Base-by-base conservation (phyloP, 495 filamentous ascomycete genomes). In the Xylaria flabelliformis region DNA sequence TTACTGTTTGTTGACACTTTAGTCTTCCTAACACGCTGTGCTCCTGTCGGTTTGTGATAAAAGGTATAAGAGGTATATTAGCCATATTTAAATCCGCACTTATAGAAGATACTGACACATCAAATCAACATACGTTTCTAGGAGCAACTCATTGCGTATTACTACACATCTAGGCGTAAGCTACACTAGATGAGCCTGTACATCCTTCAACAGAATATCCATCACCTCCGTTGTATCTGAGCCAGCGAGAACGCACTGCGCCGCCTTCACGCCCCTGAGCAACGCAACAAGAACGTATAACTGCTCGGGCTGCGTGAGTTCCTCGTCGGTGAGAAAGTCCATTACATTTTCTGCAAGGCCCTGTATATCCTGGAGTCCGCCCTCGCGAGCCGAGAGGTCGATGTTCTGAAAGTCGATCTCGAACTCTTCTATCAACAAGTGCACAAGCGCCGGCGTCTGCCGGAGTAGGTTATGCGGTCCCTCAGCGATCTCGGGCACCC, bases 351-450 rank as follows among this genome's bases (percentile, higher is more conserved):
- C 61, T 7, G 36, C 21, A 24, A 64, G 61, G 21, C 61, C 61
- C 8, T 64, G 61, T 41, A 64, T 64, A 44, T 64, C 61, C 39
- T 64, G 61, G 0, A 64, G 61, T 1, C 61, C 61, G 2, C 61
- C 61, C 39, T 64, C 61, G 21, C 61, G 36, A 21, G 61, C 61
- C 21, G 61, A 64, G 13, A 64, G 61, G 10, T 64, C 61, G 3
- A 64, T 64, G 39, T 64, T 64, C 61, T 64, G 61, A 13, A 64
- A 64, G 39, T 64, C 61, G 39, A 64, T 64, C 21, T 64, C 61
- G 21, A 64, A 64, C 10, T 64, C 39, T 4, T 64, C 61, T 12
- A 64, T 29, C 4, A 64, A 44, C 61, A 64, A n/a, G 10, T 64
- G 61, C 3, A 64, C 61, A 13, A 64, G 61, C n/a, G 61, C 61